Evolutionary conservation across 306 rosid species (phyloP).

Genomic region (Ceratonia siliqua): DNA sequence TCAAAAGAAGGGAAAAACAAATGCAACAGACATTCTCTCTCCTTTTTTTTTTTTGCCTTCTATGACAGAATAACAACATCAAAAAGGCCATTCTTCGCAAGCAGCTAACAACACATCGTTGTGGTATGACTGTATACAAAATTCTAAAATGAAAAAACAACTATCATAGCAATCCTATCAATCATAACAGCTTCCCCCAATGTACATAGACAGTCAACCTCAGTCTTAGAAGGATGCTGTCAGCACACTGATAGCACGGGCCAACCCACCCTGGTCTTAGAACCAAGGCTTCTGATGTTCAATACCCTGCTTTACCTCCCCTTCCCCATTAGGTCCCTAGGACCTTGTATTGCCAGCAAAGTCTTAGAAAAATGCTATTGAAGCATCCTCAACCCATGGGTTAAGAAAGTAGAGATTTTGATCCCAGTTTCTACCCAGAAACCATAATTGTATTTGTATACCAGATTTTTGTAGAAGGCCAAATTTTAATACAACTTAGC

Average conservation of each 20-base stretch:
- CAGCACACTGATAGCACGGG: no score
- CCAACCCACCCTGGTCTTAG: no score
- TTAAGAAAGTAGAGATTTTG: not conserved
- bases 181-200: not conserved
- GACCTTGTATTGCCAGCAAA: no score
- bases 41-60: no score
- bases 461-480: not conserved
- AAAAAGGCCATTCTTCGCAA: not conserved
- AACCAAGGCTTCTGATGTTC: no score
- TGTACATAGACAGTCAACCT: no score
- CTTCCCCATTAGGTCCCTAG: no score
- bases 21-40: no score
- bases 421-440: not conserved
- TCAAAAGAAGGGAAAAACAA: not conserved
- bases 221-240: no score
- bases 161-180: not conserved
- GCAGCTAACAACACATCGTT: not conserved
- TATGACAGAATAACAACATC: not conserved
- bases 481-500: conserved; percentile 19
- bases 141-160: no score
- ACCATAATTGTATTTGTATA: not conserved
- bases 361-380: not conserved
- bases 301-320: no score
- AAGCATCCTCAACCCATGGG: not conserved
- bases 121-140: not conserved